A percentile compares a stretch with the other conserved stretches of the same genome.
phyloP scores from a whole-genome alignment of 139 green algal genomes.

The Tetradesmus lagerheimii region DNA sequence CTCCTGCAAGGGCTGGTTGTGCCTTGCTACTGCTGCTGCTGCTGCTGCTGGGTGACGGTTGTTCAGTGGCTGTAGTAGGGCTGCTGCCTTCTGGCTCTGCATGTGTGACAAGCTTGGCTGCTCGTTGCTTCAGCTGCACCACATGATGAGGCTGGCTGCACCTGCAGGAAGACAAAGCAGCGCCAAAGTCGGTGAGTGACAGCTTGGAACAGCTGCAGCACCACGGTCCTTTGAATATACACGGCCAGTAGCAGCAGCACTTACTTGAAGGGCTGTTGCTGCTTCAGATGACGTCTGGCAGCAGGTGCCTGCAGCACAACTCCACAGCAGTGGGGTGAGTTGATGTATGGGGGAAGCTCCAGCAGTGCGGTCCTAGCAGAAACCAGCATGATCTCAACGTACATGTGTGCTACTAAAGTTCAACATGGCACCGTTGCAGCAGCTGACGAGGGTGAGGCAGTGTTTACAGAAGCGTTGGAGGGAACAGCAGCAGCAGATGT shows the following conservation, averaged over 20 bases:
- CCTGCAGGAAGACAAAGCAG: neutral
- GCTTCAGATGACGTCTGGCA: neutral
- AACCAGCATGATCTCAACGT: no score
- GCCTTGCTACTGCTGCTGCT: neutral
- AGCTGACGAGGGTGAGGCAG: neutral
- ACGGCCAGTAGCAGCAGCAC: neutral
- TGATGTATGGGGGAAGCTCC: neutral
- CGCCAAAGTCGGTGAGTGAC: neutral
- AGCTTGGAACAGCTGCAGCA: neutral
- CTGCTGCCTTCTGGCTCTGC: neutral
- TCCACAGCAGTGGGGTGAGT: neutral
- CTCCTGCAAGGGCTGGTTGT: neutral
- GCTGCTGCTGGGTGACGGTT: neutral
- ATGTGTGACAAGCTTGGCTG: neutral
- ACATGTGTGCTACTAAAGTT: neutral
- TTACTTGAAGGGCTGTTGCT: neutral
- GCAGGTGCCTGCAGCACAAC: neutral
- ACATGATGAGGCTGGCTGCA: neutral
- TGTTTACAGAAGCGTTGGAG: neutral
- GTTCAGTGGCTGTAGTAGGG: neutral
- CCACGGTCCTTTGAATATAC: no score
- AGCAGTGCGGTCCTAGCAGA: no score
- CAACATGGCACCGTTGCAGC: neutral
- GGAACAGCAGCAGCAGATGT: neutral
- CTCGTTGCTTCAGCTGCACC: neutral